Base-by-base conservation (phyloP, 192 early-diverging fungal species). In the Rhizophagus prolifer region DNA sequence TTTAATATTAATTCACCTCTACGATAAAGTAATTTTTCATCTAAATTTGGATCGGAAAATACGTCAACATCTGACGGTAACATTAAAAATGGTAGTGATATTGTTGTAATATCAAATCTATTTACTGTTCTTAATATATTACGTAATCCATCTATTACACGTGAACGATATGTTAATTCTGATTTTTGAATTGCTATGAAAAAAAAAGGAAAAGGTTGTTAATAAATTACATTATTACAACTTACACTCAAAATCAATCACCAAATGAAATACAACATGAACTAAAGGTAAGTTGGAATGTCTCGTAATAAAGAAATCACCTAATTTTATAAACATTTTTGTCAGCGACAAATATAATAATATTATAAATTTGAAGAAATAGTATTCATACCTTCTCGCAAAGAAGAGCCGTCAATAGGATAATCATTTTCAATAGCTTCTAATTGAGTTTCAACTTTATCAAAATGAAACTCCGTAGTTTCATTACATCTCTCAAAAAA, bases 381-480 rank as follows among this genome's bases (percentile, higher is more conserved):
- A 66, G 2, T 23, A 21, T n/a, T 36, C 34, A 36, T 70, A 88
- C 90, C 90, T 88, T 92, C 88, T 74, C 82, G 76, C 23, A 91
- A 26, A 16, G 72, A 54, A 21, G 16, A 0, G 6, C 50, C 50
- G 6, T 76, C 75, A 30, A 16, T 81, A 31, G 79, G 78, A 26
- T 76, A 86, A 44, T 88, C 85, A 0, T 85, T 79, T 74, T 88
- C 84, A 47, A 93, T 83, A 12, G 78, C 78, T 58, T 84, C 75
- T 41, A 94, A 69, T 79, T 94, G 93, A 6, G 81, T 81, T 50
- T 91, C 89, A 50, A 94, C 82, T 38, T 85, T 79, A 12, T 91
- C 82, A 81, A 94, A 94, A 83, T 94, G 93, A 62, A 94, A 89
- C 68, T 94, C 93, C 0, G 92, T 93, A 23, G 91, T 86, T 23